A percentile compares a stretch with the other conserved stretches of the same genome.
Conservation (phyloP, 331 rosid species). For the Ulmus americana region DNA sequence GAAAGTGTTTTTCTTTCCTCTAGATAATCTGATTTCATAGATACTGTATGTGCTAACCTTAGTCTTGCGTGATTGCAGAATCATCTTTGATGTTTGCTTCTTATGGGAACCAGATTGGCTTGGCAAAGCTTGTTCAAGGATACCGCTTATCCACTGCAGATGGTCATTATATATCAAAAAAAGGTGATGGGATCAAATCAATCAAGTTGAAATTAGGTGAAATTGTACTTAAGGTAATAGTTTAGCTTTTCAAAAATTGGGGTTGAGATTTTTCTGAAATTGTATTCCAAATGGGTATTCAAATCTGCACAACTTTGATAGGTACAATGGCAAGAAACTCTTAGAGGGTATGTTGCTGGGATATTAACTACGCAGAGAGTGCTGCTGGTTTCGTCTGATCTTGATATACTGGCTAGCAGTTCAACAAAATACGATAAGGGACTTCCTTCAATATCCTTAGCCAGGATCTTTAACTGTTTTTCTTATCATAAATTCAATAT, state of each 20-base stretch:
- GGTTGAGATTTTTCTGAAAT: background rate
- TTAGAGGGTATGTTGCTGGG: constrained; percentile 87
- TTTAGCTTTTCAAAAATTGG: constrained; percentile 7
- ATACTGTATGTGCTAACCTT: constrained; percentile 33
- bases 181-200: constrained; percentile 70
- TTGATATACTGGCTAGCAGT: constrained; percentile 77
- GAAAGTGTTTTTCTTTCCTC: constrained; percentile 15
- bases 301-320: constrained; percentile 28
- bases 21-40: background rate
- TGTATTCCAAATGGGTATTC: background rate
- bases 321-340: constrained; percentile 99
- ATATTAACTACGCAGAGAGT: constrained; percentile 78
- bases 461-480: constrained; percentile 11
- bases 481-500: constrained; percentile 1
- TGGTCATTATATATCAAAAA: constrained; percentile 68
- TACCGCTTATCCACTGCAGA: constrained; percentile 57
- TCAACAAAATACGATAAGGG: constrained; percentile 79
- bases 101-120: constrained; percentile 80
- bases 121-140: constrained; percentile 85
- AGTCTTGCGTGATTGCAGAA: constrained; percentile 49
- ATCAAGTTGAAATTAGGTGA: constrained; percentile 80
- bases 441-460: constrained; percentile 91
- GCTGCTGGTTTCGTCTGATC: constrained; percentile 77
- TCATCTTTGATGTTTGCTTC: constrained; percentile 87
- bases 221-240: constrained; percentile 81